Conservation (phyloP, 257 asterid species). For the Ocimum tenuiflorum region DNA sequence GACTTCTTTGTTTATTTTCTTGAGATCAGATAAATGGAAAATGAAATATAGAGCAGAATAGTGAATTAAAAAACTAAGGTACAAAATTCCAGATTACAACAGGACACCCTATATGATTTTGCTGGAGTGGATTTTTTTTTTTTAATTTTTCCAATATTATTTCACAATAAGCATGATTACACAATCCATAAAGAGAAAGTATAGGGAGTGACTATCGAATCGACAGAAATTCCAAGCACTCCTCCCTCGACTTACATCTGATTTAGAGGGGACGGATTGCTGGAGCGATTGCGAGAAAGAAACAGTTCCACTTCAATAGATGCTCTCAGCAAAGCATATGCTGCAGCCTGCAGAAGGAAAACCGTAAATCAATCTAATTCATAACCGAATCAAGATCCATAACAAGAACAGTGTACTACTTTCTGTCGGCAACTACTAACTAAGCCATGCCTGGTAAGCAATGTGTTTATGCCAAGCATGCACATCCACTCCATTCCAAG, state of each 20-base stretch:
- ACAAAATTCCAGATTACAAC: background rate
- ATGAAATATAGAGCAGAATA: conserved; percentile 7
- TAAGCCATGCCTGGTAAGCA: conserved; percentile 32
- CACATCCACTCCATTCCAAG: conserved; percentile 45
- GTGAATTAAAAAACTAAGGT: background rate
- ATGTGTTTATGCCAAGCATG: conserved; percentile 34
- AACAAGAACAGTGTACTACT: background rate
- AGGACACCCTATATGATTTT: background rate
- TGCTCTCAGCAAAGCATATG: conserved; percentile 60
- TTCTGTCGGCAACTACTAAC: background rate
- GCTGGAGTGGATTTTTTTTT: background rate
- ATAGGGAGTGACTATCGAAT: background rate
- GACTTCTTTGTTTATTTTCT: no score
- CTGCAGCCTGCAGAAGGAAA: conserved; percentile 51
- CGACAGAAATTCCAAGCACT: background rate
- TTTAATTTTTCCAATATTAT: background rate
- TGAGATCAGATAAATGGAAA: background rate
- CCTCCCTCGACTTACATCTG: conserved; percentile 48
- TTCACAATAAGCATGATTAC: background rate
- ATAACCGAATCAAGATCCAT: background rate
- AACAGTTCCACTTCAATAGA: conserved; percentile 56
- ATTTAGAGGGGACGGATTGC: conserved; percentile 47
- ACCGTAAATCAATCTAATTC: background rate
- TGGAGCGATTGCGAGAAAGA: conserved; percentile 68
- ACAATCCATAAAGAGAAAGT: background rate